Percentiles rank a stretch among this genome's conserved stretches.
Conservation (phyloP, 2,329 filamentous ascomycete species). For the Penicillium sp. region DNA sequence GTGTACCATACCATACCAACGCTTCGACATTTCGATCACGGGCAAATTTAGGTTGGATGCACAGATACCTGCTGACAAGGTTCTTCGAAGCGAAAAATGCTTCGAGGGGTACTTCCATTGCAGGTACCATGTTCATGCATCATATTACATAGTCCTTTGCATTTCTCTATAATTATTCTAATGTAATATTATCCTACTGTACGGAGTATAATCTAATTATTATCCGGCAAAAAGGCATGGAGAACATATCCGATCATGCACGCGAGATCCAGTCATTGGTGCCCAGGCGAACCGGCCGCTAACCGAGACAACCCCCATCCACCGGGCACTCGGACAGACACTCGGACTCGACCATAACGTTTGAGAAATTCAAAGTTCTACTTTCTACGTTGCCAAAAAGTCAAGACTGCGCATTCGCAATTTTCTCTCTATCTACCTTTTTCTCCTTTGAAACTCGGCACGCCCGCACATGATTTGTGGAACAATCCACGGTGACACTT, state of each 20-base stretch:
- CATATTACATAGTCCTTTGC: not conserved
- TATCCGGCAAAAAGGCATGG: constrained; percentile 3
- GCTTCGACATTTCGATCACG: not conserved
- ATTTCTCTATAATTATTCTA: not conserved
- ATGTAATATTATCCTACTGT: too few relatives aligned
- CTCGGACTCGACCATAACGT: too few relatives aligned
- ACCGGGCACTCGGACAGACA: not conserved
- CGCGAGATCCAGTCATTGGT: constrained; percentile 21
- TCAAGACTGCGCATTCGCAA: too few relatives aligned
- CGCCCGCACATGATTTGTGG: not conserved
- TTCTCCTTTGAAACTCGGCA: too few relatives aligned
- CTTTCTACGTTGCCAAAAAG: too few relatives aligned
- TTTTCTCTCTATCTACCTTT: too few relatives aligned
- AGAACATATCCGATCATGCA: constrained; percentile 24
- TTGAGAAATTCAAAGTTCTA: too few relatives aligned
- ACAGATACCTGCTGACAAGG: not conserved
- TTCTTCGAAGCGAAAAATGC: constrained; percentile 3
- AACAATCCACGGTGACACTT: not conserved
- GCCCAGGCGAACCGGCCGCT: constrained; percentile 14
- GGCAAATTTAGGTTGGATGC: constrained; percentile 2
- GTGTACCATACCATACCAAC: not conserved
- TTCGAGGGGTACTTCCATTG: not conserved
- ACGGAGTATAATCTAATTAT: not conserved
- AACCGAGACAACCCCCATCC: not conserved
- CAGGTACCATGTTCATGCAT: constrained; percentile 1